These are phyloP conservation scores for Esteya vermicola DNA, from an alignment of 2,329 filamentous ascomycete genomes.

Conservation along the genomic window DNA sequence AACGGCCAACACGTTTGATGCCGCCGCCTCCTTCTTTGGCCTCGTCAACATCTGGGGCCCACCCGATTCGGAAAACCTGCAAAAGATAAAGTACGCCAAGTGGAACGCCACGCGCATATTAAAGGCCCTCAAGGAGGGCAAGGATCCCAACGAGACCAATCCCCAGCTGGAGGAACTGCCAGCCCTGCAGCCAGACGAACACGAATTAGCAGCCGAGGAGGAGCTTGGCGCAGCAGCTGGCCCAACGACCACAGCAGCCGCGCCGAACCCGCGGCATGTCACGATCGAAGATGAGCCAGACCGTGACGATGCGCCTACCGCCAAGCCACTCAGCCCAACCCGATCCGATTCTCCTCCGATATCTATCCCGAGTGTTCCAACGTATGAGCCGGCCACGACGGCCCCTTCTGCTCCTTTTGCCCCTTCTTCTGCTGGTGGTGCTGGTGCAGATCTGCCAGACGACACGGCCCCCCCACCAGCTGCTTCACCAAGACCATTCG, in stretches of 20 bases:
- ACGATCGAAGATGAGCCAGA: constrained; percentile 41
- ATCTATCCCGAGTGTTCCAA: background rate
- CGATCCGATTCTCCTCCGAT: background rate
- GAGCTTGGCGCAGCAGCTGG: constrained; percentile 33
- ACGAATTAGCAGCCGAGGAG: too few relatives aligned
- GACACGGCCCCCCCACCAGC: too few relatives aligned
- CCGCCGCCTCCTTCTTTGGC: constrained; percentile 84
- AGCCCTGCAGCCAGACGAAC: too few relatives aligned
- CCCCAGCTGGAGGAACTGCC: constrained; percentile 47
- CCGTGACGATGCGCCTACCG: constrained; percentile 17
- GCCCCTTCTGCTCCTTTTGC: too few relatives aligned
- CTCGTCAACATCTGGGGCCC: constrained; percentile 72
- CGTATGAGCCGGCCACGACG: background rate
- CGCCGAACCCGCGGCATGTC: constrained; percentile 20
- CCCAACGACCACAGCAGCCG: background rate
- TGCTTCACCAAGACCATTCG: too few relatives aligned
- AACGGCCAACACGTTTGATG: constrained; percentile 88
- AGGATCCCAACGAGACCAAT: constrained; percentile 86
- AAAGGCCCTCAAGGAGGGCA: constrained; percentile 78
- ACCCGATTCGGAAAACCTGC: constrained; percentile 57
- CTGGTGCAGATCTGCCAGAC: too few relatives aligned
- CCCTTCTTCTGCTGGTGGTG: too few relatives aligned
- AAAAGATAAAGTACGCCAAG: constrained; percentile 93
- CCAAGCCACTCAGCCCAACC: too few relatives aligned
- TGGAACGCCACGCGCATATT: constrained; percentile 87